A percentile compares a stretch with the other conserved stretches of the same genome.
These are phyloP conservation scores for Phytomonas sp. DNA, from an alignment of 208 protist species.

Conservation along the genomic window DNA sequence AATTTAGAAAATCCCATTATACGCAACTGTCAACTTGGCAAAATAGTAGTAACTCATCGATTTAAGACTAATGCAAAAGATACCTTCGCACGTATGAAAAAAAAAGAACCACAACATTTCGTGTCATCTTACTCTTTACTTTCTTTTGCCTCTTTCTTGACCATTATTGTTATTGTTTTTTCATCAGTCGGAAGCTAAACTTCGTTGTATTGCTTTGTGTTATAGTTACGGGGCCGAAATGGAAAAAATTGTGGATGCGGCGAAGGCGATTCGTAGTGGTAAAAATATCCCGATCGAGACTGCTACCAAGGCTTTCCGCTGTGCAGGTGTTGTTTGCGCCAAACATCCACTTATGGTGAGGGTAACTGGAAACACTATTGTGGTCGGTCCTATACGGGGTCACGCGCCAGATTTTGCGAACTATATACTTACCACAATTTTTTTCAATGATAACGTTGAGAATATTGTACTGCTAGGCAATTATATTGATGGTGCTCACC, in stretches of 20 bases:
- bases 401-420: slow-evolving; percentile 68
- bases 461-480: slow-evolving; percentile 80
- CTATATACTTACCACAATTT: slow-evolving; percentile 39
- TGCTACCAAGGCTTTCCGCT: slow-evolving; percentile 3
- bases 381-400: slow-evolving; percentile 63
- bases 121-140: not conserved
- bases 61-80: too few species aligned
- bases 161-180: not conserved
- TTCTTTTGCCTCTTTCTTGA: slow-evolving; percentile 1
- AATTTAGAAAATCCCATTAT: not conserved
- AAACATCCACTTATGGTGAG: slow-evolving; percentile 20
- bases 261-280: slow-evolving; percentile 21
- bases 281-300: slow-evolving; percentile 24
- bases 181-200: not conserved
- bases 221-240: slow-evolving; percentile 13
- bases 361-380: slow-evolving; percentile 32
- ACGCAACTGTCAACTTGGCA: not conserved
- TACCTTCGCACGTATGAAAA: too few species aligned
- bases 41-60: not conserved
- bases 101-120: not conserved
- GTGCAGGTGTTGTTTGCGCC: slow-evolving; percentile 11
- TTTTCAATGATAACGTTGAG: slow-evolving; percentile 16
- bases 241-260: slow-evolving; percentile 19
- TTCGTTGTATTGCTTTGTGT: slow-evolving; percentile 2
- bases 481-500: slow-evolving; percentile 73